phyloP scores from a whole-genome alignment of 1,284 basidiomycete species.

The Cutaneotrichosporon arboriforme region DNA sequence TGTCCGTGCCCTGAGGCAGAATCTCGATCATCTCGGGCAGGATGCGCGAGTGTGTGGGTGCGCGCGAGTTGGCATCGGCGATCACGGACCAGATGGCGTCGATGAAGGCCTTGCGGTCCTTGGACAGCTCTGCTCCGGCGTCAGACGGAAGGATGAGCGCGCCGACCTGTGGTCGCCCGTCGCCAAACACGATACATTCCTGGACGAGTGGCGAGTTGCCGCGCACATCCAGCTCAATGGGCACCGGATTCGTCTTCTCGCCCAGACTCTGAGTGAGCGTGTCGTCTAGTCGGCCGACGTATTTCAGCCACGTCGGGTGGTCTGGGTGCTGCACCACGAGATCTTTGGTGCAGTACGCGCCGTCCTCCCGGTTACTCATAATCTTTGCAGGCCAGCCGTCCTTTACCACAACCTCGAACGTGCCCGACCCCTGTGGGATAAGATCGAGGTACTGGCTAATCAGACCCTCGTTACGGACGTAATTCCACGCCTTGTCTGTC shows the following conservation, averaged over 20 bases:
- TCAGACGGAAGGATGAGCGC: conserved; percentile 57
- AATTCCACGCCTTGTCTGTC: conserved; percentile 60
- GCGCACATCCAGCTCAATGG: conserved; percentile 45
- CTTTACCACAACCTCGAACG: conserved; percentile 55
- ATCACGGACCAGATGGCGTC: conserved; percentile 53
- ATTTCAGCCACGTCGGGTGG: conserved; percentile 52
- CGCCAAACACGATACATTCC: conserved; percentile 59
- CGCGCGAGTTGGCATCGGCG: conserved; percentile 53
- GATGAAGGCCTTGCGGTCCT: conserved; percentile 45
- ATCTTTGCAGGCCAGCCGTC: conserved; percentile 58
- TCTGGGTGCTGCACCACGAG: conserved; percentile 54
- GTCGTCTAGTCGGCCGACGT: conserved; percentile 59
- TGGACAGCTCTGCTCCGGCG: conserved; percentile 46
- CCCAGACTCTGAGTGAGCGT: conserved; percentile 51
- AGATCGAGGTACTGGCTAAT: conserved; percentile 51
- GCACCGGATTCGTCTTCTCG: conserved; percentile 58
- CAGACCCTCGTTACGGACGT: conserved; percentile 50
- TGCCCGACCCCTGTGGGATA: conserved; percentile 50
- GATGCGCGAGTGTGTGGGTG: conserved; percentile 56
- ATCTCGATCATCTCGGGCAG: conserved; percentile 55
- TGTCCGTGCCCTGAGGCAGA: conserved; percentile 48
- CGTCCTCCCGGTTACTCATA: conserved; percentile 56
- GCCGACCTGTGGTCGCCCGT: conserved; percentile 55
- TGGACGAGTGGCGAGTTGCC: conserved; percentile 49
- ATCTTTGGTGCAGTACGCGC: conserved; percentile 59